Conservation (phyloP, 106 monocot genomes). For the Dioscorea alata region DNA sequence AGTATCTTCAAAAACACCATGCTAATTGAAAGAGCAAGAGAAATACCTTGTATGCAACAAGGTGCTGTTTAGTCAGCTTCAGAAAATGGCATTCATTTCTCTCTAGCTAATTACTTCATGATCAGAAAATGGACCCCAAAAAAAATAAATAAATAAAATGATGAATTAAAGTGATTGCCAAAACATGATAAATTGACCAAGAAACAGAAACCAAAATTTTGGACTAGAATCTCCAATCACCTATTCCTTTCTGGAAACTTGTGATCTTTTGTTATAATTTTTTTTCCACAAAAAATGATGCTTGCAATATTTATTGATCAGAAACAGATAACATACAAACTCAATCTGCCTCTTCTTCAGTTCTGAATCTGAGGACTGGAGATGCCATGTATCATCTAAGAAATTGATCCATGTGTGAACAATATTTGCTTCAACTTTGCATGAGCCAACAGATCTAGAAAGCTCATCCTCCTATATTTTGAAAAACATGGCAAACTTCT, state of each 20-base stretch:
- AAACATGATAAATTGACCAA: too few relatives aligned
- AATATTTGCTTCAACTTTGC: constrained; percentile 75
- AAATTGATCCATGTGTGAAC: constrained; percentile 89
- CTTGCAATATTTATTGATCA: neutral
- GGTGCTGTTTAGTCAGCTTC: constrained; percentile 59
- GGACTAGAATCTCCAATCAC: too few relatives aligned
- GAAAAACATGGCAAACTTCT: too few relatives aligned
- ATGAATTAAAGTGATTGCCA: too few relatives aligned
- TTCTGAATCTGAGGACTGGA: constrained; percentile 56
- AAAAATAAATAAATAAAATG: too few relatives aligned
- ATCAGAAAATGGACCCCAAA: too few relatives aligned
- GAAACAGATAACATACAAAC: constrained; percentile 26
- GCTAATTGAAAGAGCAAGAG: constrained; percentile 7
- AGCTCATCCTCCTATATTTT: constrained; percentile 80
- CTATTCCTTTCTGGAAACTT: too few relatives aligned
- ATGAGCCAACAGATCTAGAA: constrained; percentile 71
- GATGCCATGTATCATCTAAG: constrained; percentile 88
- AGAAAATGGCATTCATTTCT: constrained; percentile 48
- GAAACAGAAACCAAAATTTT: too few relatives aligned
- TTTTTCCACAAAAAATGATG: too few relatives aligned
- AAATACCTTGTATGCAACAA: constrained; percentile 73
- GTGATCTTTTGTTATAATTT: too few relatives aligned
- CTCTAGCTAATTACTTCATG: constrained; percentile 70
- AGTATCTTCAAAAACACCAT: neutral
- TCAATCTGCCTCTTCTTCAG: constrained; percentile 59